Conservation (phyloP, 2,329 filamentous ascomycete species). For the Fusarium sp. region DNA sequence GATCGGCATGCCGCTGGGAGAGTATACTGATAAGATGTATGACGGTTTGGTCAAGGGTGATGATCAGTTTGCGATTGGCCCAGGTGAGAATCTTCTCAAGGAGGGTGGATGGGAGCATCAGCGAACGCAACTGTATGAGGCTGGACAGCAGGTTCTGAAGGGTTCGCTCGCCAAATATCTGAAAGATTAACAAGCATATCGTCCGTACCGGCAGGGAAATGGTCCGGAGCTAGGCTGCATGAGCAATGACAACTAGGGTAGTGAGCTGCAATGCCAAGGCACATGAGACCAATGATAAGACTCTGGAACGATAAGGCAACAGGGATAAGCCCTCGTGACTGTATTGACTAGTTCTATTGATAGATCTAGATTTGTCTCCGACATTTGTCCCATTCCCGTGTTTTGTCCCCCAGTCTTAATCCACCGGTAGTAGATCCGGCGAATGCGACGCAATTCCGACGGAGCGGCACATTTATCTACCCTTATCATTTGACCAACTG, state of each 20-base stretch:
- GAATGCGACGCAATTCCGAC: background rate
- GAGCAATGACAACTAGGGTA: background rate
- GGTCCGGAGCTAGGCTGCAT: background rate
- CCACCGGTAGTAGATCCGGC: background rate
- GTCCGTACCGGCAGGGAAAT: background rate
- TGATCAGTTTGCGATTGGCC: constrained; percentile 43
- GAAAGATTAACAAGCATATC: constrained; percentile 13
- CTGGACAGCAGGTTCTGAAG: constrained; percentile 12
- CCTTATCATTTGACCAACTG: background rate
- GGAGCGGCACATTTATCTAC: background rate
- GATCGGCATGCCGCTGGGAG: constrained; percentile 53
- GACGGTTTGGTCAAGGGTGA: constrained; percentile 35
- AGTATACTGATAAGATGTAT: constrained; percentile 56
- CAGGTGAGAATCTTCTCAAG: constrained; percentile 33
- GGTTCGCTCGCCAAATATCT: constrained; percentile 23
- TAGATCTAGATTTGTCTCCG: background rate
- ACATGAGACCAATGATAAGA: background rate
- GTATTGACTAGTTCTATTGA: background rate
- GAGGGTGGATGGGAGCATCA: constrained; percentile 43
- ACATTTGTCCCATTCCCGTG: background rate
- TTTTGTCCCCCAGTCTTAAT: background rate
- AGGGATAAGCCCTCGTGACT: background rate
- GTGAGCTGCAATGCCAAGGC: background rate
- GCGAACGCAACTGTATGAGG: constrained; percentile 30
- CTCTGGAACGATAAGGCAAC: background rate